phyloP scores from a whole-genome alignment of 2,329 filamentous ascomycete species.

The Dothideomycetidae sp. region DNA sequence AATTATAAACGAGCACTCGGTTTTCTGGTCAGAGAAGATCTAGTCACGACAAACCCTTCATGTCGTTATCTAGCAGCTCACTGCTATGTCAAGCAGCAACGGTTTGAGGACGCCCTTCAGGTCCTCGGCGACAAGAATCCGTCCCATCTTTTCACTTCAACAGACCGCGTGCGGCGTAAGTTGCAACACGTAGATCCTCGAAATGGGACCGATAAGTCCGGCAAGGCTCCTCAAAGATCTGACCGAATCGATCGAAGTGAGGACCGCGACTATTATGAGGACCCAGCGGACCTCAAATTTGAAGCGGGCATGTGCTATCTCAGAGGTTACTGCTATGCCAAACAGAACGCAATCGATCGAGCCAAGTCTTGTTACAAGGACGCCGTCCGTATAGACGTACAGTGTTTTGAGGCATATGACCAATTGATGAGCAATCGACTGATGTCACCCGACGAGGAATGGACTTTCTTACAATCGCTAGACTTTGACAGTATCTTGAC shows the following conservation, averaged over 20 bases:
- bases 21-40: conserved; percentile 70
- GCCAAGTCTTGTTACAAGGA: conserved; percentile 98
- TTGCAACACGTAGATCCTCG: conserved; percentile 48
- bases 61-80: conserved; percentile 89
- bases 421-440: conserved; percentile 95
- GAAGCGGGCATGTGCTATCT: conserved; percentile 97
- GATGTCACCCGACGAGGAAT: conserved; percentile 78
- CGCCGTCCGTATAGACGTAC: conserved; percentile 88
- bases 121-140: conserved; percentile 88
- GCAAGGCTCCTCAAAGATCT: conserved; percentile 27
- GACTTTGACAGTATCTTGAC: conserved; percentile 75
- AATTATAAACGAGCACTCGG: conserved; percentile 88
- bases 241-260: conserved; percentile 45
- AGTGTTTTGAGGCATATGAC: conserved; percentile 96
- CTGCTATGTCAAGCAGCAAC: conserved; percentile 82
- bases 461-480: conserved; percentile 73
- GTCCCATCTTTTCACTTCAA: conserved; percentile 64
- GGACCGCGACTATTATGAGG: conserved; percentile 50
- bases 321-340: conserved; percentile 83
- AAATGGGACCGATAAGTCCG: conserved; percentile 35
- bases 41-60: conserved; percentile 66
- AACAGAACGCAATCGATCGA: conserved; percentile 91
- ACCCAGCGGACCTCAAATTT: conserved; percentile 63
- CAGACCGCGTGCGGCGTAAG: conserved; percentile 53
- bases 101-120: conserved; percentile 74